Conservation (phyloP, 2,329 filamentous ascomycete species). For the Fusarium illudens region DNA sequence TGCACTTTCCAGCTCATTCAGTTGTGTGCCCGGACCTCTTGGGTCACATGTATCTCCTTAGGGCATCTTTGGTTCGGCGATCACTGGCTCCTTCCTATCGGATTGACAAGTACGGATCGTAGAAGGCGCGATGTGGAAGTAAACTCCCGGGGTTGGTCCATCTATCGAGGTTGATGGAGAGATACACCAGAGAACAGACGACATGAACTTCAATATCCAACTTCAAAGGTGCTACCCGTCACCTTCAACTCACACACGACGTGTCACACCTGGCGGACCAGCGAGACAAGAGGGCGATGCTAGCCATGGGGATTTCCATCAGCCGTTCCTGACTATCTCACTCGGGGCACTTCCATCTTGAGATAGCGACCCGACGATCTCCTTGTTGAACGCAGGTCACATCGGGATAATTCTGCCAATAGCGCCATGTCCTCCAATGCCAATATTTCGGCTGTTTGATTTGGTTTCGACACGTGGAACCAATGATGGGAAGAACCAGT, state of each 20-base stretch:
- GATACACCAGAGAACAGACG: background rate
- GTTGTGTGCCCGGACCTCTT: conserved; percentile 18
- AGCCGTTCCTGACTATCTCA: conserved; percentile 41
- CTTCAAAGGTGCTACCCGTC: background rate
- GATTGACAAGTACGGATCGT: conserved; percentile 2
- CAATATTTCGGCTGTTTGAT: conserved; percentile 17
- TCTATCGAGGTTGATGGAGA: background rate
- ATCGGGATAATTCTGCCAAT: conserved; percentile 39
- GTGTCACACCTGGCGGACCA: background rate
- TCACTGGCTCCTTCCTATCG: conserved; percentile 3
- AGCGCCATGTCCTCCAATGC: conserved; percentile 16
- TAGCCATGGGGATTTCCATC: conserved; percentile 22
- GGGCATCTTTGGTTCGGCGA: conserved; percentile 4
- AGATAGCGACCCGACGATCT: conserved; percentile 37
- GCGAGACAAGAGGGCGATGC: conserved; percentile 10
- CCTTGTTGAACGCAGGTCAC: conserved; percentile 24
- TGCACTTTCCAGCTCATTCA: conserved; percentile 6
- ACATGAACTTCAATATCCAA: background rate
- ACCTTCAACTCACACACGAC: background rate
- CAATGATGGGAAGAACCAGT: conserved; percentile 6
- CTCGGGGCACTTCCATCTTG: conserved; percentile 29
- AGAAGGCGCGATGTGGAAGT: background rate
- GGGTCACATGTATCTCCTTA: conserved; percentile 27
- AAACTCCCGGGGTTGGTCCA: background rate
- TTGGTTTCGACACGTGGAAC: conserved; percentile 18